These are phyloP conservation scores for Prinsepia uniflora DNA, from an alignment of 306 rosid genomes.

Conservation along the genomic window DNA sequence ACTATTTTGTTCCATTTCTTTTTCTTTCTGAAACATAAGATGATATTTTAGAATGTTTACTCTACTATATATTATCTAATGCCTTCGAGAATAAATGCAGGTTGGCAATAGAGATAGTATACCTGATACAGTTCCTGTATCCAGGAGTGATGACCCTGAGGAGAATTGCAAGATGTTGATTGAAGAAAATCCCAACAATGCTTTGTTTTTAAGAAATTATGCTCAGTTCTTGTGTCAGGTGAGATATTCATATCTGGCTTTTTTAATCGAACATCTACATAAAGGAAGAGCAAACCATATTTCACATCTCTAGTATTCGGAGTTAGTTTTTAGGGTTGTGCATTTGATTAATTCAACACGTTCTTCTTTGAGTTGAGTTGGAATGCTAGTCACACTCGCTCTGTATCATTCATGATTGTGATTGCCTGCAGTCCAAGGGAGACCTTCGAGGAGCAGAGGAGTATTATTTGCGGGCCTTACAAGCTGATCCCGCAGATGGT, in stretches of 20 bases:
- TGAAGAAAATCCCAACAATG: conserved; percentile 49
- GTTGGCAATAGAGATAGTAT: conserved; percentile 26
- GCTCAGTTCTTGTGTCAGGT: conserved; percentile 76
- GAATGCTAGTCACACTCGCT: not conserved
- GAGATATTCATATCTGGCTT: conserved; percentile 14
- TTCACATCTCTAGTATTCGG: not conserved
- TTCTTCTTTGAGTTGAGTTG: not conserved
- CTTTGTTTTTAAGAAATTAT: conserved; percentile 60
- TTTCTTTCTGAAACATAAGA: not conserved
- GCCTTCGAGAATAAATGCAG: conserved; percentile 34
- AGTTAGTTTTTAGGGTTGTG: not conserved
- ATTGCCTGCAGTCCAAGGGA: conserved; percentile 51
- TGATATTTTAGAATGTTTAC: conserved; percentile 9
- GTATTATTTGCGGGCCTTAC: conserved; percentile 48
- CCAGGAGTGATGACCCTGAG: conserved; percentile 26
- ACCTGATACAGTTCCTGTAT: conserved; percentile 20
- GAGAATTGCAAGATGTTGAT: conserved; percentile 53
- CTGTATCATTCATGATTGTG: conserved; percentile 5
- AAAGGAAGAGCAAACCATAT: too few species aligned
- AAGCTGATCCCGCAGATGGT: conserved; percentile 63
- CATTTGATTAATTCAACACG: not conserved
- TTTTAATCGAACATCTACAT: not conserved
- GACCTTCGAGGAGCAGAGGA: conserved; percentile 68
- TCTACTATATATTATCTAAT: conserved; percentile 19
- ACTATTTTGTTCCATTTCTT: conserved; percentile 16